phyloP scores from a whole-genome alignment of 2,329 filamentous ascomycete genomes.

The Triangularia setosa region DNA sequence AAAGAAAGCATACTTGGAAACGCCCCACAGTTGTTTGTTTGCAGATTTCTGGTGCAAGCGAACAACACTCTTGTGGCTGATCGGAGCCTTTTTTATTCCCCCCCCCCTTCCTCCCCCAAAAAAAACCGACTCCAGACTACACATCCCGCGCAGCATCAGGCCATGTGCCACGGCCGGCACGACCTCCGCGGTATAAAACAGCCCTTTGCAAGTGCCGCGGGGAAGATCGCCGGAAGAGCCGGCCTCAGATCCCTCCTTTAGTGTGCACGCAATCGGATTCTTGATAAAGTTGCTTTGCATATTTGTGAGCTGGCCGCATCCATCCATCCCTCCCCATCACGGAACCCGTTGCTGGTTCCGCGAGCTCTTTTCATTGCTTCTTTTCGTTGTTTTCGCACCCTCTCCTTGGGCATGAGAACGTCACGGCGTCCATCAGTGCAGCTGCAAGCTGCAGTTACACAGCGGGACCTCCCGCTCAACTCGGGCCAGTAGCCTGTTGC shows the following conservation, averaged over 20 bases:
- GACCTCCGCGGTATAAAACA: constrained; percentile 7
- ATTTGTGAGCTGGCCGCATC: constrained; percentile 13
- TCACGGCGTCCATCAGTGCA: constrained; percentile 8
- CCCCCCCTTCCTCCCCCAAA: not conserved
- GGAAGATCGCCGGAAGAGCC: constrained; percentile 11
- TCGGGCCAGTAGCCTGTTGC: constrained; percentile 11
- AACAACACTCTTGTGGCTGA: not conserved
- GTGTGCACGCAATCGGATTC: constrained; percentile 2
- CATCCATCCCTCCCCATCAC: constrained; percentile 5
- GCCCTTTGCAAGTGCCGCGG: constrained; percentile 14
- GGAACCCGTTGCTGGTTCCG: constrained; percentile 7
- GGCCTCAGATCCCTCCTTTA: constrained; percentile 1
- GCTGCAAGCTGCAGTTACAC: constrained; percentile 16
- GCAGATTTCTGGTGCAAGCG: not conserved
- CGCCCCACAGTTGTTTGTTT: not conserved
- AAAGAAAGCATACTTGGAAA: not conserved
- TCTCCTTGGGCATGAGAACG: not conserved
- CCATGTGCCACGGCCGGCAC: constrained; percentile 6
- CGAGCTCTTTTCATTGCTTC: not conserved
- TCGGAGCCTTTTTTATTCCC: not conserved
- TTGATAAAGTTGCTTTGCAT: constrained; percentile 22
- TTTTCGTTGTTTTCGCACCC: not conserved
- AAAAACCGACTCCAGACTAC: not conserved
- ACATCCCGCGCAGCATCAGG: constrained; percentile 7
- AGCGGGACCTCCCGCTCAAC: constrained; percentile 25